These are phyloP conservation scores for Pythium scleroteichum DNA, from an alignment of 352 stramenopile species.

Conservation along the genomic window DNA sequence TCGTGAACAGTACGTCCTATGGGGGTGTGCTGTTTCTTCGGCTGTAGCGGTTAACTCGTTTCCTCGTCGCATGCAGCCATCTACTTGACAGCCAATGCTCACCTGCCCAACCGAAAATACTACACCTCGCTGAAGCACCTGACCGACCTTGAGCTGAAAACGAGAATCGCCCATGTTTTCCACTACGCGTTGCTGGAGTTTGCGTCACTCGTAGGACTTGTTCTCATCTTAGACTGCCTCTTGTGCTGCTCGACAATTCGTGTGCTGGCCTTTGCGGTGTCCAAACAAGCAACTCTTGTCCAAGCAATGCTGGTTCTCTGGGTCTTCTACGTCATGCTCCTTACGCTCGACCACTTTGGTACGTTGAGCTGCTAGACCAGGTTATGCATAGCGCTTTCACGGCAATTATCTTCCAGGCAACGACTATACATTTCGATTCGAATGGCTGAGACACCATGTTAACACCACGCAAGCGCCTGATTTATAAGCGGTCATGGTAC, in stretches of 20 bases:
- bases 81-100: conserved; percentile 20
- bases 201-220: conserved; percentile 24
- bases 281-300: conserved; percentile 28
- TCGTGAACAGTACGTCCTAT: conserved; percentile 7
- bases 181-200: conserved; percentile 35
- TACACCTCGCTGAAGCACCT: conserved; percentile 16
- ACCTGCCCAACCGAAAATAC: conserved; percentile 29
- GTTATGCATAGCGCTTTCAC: neutral
- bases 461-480: neutral
- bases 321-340: conserved; percentile 24
- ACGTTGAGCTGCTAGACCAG: neutral
- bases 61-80: neutral
- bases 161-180: conserved; percentile 7
- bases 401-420: too few relatives aligned
- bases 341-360: conserved; percentile 18
- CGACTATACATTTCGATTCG: conserved; percentile 17
- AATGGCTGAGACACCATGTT: conserved; percentile 2
- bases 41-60: neutral
- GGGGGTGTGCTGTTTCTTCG: neutral
- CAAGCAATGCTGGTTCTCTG: conserved; percentile 25
- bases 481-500: too few relatives aligned
- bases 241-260: conserved; percentile 21
- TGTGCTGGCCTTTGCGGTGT: conserved; percentile 33
- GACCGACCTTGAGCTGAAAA: neutral
- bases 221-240: conserved; percentile 22